Percentiles rank a stretch among this genome's conserved stretches.
phyloP scores from a whole-genome alignment of 768 basidiomycete species.

The Lanmaoa rubissima region DNA sequence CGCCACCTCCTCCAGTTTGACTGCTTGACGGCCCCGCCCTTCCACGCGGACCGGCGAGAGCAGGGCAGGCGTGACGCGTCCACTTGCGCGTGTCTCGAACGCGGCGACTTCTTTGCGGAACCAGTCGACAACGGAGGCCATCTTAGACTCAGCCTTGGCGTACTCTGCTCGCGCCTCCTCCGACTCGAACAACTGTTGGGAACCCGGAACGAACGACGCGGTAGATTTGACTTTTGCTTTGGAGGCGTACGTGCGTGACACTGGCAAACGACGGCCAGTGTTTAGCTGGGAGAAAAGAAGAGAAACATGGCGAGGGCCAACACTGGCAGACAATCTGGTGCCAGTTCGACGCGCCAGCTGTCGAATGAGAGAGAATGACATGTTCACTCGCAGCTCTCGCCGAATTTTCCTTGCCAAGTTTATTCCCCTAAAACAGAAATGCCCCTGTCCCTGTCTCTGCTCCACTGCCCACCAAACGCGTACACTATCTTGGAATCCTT shows the following conservation, averaged over 20 bases:
- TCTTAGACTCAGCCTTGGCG: conserved; percentile 57
- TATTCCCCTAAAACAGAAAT: neutral
- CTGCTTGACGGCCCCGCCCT: conserved; percentile 37
- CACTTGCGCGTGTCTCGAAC: conserved; percentile 68
- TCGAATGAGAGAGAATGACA: conserved; percentile 10
- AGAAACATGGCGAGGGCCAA: neutral
- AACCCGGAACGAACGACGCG: conserved; percentile 61
- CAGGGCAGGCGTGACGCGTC: conserved; percentile 72
- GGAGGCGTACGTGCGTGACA: conserved; percentile 27
- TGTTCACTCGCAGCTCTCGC: neutral
- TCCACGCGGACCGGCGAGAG: conserved; percentile 67
- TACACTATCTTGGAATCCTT: too few species aligned
- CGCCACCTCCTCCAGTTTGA: conserved; percentile 66
- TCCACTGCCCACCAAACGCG: too few species aligned
- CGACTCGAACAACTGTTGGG: conserved; percentile 57
- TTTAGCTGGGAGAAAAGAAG: neutral
- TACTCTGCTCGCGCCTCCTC: conserved; percentile 58
- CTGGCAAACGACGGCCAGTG: neutral
- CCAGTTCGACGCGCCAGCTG: conserved; percentile 3
- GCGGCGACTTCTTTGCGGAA: conserved; percentile 75
- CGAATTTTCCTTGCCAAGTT: neutral
- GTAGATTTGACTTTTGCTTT: conserved; percentile 46
- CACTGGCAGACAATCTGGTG: neutral
- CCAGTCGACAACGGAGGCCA: conserved; percentile 67
- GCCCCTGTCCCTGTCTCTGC: conserved; percentile 12